Percentiles rank a stretch among this genome's conserved stretches.
Conservation (phyloP, 805 yeast species). For the Barnettozyma vustinii region DNA sequence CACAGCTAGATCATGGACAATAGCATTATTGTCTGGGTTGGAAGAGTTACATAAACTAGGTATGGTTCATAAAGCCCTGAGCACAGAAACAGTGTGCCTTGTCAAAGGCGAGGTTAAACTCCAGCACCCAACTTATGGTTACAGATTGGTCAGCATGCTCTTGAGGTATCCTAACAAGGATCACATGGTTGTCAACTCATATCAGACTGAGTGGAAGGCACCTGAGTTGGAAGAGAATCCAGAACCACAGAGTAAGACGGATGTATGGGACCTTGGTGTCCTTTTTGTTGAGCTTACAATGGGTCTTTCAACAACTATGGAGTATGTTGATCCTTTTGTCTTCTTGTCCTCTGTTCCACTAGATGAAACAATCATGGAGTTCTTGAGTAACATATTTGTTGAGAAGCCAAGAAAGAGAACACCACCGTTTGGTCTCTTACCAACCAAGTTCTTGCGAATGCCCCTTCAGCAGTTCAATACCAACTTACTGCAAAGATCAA, state of each 20-base stretch:
- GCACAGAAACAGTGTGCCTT: slow-evolving; percentile 52
- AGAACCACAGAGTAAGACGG: slow-evolving; percentile 72
- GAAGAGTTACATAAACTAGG: slow-evolving; percentile 87
- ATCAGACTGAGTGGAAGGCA: slow-evolving; percentile 55
- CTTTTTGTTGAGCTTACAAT: slow-evolving; percentile 60
- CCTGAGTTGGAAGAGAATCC: slow-evolving; percentile 55
- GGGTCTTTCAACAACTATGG: slow-evolving; percentile 32
- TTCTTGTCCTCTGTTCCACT: slow-evolving; percentile 43
- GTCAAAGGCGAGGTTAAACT: slow-evolving; percentile 53
- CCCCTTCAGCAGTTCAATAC: slow-evolving; percentile 42
- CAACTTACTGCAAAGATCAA: slow-evolving; percentile 16
- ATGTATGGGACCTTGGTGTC: slow-evolving; percentile 91
- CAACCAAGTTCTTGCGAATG: slow-evolving; percentile 76
- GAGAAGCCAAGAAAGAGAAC: slow-evolving; percentile 65
- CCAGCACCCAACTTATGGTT: slow-evolving; percentile 55
- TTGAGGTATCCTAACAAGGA: slow-evolving; percentile 32
- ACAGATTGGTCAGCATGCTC: slow-evolving; percentile 38
- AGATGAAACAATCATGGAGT: slow-evolving; percentile 59
- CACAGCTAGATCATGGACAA: slow-evolving; percentile 82
- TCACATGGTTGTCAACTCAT: slow-evolving; percentile 18
- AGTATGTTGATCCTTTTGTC: slow-evolving; percentile 28
- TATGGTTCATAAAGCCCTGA: slow-evolving; percentile 63
- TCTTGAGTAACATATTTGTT: slow-evolving; percentile 62
- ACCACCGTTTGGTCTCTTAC: slow-evolving; percentile 78
- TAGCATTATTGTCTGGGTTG: slow-evolving; percentile 78